phyloP scores from a whole-genome alignment of 1,139 yeast genomes.

The Petasospora fabianii region DNA sequence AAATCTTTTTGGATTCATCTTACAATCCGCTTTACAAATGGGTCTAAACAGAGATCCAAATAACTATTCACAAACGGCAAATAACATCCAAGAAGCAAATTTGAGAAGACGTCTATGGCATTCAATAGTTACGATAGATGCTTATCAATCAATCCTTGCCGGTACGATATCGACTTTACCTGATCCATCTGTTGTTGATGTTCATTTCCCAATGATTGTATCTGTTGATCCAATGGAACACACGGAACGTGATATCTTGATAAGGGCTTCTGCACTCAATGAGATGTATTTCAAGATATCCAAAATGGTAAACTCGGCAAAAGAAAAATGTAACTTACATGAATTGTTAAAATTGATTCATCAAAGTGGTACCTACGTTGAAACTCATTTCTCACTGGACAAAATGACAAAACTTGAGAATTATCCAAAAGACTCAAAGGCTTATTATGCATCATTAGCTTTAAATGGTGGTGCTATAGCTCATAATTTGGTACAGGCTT shows the following conservation, averaged over 20 bases:
- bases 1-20: constrained; percentile 15
- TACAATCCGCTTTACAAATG: constrained; percentile 19
- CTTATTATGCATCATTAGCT: constrained; percentile 5
- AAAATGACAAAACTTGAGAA: constrained; percentile 3
- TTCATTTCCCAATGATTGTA: constrained; percentile 12
- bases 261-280: constrained; percentile 5
- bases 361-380: constrained; percentile 11
- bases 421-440: constrained; percentile 8
- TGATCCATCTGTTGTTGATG: constrained; percentile 9
- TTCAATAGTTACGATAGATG: constrained; percentile 13
- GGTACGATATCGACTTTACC: constrained; percentile 18
- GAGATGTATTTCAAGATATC: constrained; percentile 9
- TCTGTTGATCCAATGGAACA: constrained; percentile 15
- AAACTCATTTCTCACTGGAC: constrained; percentile 9
- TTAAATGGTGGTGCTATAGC: constrained; percentile 12
- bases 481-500: constrained; percentile 11
- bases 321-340: constrained; percentile 10
- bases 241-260: constrained; percentile 13
- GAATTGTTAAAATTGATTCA: constrained; percentile 7
- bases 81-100: constrained; percentile 11
- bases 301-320: constrained; percentile 12
- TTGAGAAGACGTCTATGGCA: constrained; percentile 21
- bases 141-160: constrained; percentile 9
- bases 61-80: constrained; percentile 16
- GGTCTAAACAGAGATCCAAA: constrained; percentile 25